Evolutionary conservation across 1,284 basidiomycete genomes (phyloP), one percentile per base, ranked within the genome.

Genomic region (Singerocomus rubriflavus): DNA sequence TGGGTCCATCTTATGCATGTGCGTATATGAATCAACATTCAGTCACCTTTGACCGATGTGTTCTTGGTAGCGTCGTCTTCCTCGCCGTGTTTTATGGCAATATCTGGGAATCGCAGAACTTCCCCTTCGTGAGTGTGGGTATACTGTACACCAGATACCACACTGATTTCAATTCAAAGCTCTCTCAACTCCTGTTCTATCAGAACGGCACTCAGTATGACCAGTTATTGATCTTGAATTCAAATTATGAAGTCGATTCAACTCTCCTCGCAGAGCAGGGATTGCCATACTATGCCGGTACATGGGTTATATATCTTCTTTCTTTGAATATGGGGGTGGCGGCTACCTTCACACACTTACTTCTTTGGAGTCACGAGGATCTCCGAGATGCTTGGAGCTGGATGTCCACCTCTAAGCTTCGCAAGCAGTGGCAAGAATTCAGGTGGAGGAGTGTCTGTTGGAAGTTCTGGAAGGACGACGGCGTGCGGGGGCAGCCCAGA

Each of bases 111-210:
- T 70, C 77, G 1, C 66, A 68, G 47, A 71, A 59, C 42, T 74
- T 80, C 62, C 79, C 79, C 2, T 80, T 81, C 65, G 74, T 76
- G 53, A 7, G 48, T 47, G 14, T 13, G n/a, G 2, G 10, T 13
- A 30, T 7, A 0, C 6, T 36, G 33, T 26, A 11, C 2, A 16
- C 6, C 26, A 3, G 8, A 13, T 10, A 40, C 3, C 7, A 0
- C 6, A 9, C 31, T 54, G 14, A 64, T 5, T 14, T 5, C 4
- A 17, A 35, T 13, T 11, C 31, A 1, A n/a, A 64, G 69, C 68
- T 80, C 6, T 74, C 78, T n/a, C 78, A 80, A 62, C 65, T 71
- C 25, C 65, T 81, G 9, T 81, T 78, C 60, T 78, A 79, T 39
- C 61, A 69, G 46, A 78, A 81, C 36, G 79, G 79, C 7, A 71